Percentiles rank a stretch among this genome's conserved stretches.
These are phyloP conservation scores for Rhodotorula sp. DNA, from an alignment of 1,284 basidiomycete species.

Conservation along the genomic window DNA sequence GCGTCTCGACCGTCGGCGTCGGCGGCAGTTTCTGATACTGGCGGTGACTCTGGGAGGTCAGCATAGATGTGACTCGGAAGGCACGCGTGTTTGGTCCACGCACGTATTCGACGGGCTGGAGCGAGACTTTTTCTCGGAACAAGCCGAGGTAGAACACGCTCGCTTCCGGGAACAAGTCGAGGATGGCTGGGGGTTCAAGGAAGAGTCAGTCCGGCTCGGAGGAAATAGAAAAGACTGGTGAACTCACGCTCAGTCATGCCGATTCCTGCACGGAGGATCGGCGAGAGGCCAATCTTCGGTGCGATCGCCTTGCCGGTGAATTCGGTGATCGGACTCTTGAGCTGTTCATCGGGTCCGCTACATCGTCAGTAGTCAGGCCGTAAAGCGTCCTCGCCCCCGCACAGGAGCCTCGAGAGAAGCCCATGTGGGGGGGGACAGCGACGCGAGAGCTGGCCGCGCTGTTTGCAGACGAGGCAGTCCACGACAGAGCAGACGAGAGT, in stretches of 20 bases:
- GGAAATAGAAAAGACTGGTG: neutral
- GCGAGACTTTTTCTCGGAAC: conserved; percentile 80
- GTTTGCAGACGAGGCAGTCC: neutral
- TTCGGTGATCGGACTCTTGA: conserved; percentile 48
- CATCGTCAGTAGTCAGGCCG: neutral
- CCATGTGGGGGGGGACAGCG: neutral
- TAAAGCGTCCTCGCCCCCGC: neutral
- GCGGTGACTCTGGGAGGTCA: neutral
- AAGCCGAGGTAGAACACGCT: conserved; percentile 87
- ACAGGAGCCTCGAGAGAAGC: neutral
- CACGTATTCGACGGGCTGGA: conserved; percentile 90
- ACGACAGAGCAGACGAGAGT: conserved; percentile 2
- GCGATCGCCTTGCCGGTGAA: conserved; percentile 52
- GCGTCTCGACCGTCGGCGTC: conserved; percentile 70
- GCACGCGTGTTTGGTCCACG: neutral
- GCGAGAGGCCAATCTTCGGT: conserved; percentile 75
- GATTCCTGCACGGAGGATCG: conserved; percentile 86
- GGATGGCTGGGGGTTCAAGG: conserved; percentile 52
- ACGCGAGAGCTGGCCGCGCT: no score
- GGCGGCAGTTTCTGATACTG: conserved; percentile 73
- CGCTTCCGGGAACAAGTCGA: conserved; percentile 78
- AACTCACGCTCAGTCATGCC: conserved; percentile 80
- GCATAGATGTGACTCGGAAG: neutral
- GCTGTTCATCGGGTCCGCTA: conserved; percentile 3
- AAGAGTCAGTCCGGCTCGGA: no score